phyloP scores from a whole-genome alignment of 768 basidiomycete genomes.

The Mycena capillaripes region DNA sequence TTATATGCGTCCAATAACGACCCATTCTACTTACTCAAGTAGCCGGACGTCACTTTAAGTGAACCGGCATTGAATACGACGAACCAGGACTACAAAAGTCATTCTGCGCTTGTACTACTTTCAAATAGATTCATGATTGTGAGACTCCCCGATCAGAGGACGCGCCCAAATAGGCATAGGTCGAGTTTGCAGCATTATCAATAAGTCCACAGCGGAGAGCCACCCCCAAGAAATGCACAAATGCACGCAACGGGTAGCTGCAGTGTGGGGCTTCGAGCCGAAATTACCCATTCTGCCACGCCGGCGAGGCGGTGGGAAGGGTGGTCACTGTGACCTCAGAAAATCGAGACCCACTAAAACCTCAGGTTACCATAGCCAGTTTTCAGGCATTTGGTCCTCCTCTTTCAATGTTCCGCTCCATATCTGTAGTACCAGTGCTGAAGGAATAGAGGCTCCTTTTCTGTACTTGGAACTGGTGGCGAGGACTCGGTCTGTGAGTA shows the following conservation, averaged over 20 bases:
- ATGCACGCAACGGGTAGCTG: background rate
- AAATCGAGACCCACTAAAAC: constrained; percentile 1
- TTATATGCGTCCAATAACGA: no score
- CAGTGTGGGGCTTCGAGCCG: background rate
- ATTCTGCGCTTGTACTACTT: no score
- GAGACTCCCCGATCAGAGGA: no score
- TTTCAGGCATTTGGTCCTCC: background rate
- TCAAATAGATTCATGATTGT: no score
- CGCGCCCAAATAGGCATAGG: no score
- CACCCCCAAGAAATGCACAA: background rate
- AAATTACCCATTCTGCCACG: background rate
- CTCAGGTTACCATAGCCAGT: background rate
- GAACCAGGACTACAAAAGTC: no score
- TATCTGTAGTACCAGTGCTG: background rate
- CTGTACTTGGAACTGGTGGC: background rate
- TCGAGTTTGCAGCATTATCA: no score
- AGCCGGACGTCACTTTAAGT: no score
- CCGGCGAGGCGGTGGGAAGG: no score
- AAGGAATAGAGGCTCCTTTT: background rate
- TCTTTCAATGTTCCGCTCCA: background rate
- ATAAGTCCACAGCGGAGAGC: no score
- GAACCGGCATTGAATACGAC: no score
- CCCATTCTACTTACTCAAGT: no score
- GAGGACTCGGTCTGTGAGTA: background rate
- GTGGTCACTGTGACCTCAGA: background rate